phyloP scores from a whole-genome alignment of 352 stramenopile species.

The Aphanomyces euteiches region DNA sequence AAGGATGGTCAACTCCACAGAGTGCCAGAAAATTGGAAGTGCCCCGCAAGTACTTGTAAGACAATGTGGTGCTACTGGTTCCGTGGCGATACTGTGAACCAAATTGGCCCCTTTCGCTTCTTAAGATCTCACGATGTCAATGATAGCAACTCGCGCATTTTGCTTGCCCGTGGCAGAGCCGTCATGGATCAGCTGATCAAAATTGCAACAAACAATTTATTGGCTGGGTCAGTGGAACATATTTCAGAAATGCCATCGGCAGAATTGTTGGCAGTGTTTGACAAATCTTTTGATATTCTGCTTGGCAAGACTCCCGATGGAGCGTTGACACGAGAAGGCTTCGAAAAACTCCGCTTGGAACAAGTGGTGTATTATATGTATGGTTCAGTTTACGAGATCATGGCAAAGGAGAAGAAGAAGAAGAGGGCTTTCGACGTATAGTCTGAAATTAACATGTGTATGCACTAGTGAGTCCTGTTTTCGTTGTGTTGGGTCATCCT shows the following conservation, averaged over 20 bases:
- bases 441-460: background rate
- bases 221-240: background rate
- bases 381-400: conserved; percentile 13
- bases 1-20: conserved; percentile 5
- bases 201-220: background rate
- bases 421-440: background rate
- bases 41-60: conserved; percentile 16
- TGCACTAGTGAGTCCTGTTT: background rate
- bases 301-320: conserved; percentile 4
- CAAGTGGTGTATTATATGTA: conserved; percentile 13
- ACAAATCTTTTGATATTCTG: conserved; percentile 2
- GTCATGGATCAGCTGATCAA: conserved; percentile 14
- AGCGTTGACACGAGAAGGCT: conserved; percentile 5
- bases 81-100: conserved; percentile 8
- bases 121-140: background rate
- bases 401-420: conserved; percentile 11
- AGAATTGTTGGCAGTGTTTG: conserved; percentile 12
- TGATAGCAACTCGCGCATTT: background rate
- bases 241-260: background rate
- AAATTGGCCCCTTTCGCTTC: conserved; percentile 16
- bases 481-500: no score
- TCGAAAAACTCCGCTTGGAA: background rate
- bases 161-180: conserved; percentile 2
- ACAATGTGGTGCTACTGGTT: conserved; percentile 24
- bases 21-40: conserved; percentile 13